Conservation (phyloP, 345 rosid genomes). For the Citrus trifoliata region DNA sequence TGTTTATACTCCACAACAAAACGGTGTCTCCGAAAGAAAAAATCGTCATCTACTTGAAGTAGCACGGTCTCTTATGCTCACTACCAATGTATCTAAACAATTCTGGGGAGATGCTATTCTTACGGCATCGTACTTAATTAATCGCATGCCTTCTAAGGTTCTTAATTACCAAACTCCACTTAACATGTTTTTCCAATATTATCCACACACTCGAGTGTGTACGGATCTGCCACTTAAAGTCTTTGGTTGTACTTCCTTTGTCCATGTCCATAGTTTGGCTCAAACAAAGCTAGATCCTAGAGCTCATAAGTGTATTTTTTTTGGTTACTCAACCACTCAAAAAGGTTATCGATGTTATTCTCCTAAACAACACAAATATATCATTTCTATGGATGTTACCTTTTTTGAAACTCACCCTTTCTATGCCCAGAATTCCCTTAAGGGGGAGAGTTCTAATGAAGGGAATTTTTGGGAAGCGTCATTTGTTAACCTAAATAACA, state of each 20-base stretch:
- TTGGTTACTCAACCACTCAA: neutral
- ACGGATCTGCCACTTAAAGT: neutral
- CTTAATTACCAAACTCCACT: neutral
- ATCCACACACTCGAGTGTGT: neutral
- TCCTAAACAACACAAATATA: rapidly evolving
- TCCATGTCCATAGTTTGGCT: neutral
- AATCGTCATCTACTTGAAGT: neutral
- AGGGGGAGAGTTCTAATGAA: neutral
- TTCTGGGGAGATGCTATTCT: neutral
- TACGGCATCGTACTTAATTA: no score
- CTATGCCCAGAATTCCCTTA: neutral
- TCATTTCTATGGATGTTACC: neutral
- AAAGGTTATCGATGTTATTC: neutral
- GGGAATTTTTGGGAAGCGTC: no score
- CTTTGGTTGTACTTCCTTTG: neutral
- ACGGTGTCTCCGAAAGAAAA: neutral
- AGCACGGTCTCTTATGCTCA: neutral
- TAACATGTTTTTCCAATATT: neutral
- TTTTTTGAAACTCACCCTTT: neutral
- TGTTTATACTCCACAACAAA: neutral
- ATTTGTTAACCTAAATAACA: no score
- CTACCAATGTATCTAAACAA: neutral
- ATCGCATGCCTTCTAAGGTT: neutral
- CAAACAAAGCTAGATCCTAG: neutral
- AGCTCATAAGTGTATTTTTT: neutral